A percentile compares a stretch with the other conserved stretches of the same genome.
Conservation (phyloP, 2,329 filamentous ascomycete species). For the Acarospora socialis region DNA sequence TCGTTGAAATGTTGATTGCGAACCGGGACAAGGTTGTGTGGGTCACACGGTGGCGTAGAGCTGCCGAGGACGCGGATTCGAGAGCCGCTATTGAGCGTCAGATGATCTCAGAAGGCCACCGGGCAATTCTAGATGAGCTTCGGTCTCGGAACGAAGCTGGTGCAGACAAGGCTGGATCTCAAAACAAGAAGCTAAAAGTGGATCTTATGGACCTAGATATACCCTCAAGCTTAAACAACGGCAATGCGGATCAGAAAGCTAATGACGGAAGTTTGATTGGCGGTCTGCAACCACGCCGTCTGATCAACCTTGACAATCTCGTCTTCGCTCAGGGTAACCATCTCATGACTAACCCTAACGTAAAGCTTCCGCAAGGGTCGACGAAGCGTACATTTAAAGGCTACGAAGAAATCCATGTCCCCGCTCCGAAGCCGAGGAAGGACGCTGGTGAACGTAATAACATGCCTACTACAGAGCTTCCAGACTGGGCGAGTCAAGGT, state of each 20-base stretch:
- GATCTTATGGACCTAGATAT: constrained; percentile 78
- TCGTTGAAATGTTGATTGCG: constrained; percentile 78
- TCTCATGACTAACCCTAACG: constrained; percentile 97
- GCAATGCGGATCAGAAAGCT: constrained; percentile 36
- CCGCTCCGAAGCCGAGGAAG: constrained; percentile 73
- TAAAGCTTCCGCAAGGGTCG: constrained; percentile 83
- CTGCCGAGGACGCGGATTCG: constrained; percentile 61
- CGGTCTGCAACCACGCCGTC: constrained; percentile 69
- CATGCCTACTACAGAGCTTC: constrained; percentile 74
- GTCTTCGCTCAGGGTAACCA: constrained; percentile 97
- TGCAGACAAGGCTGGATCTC: constrained; percentile 40
- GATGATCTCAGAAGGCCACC: constrained; percentile 78
- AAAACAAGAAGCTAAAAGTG: constrained; percentile 70
- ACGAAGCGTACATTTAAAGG: constrained; percentile 94
- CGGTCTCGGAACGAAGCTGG: constrained; percentile 52
- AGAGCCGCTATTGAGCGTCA: constrained; percentile 70
- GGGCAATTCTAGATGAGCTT: constrained; percentile 77
- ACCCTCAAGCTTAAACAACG: constrained; percentile 44
- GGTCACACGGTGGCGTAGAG: constrained; percentile 75
- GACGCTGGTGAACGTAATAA: constrained; percentile 62
- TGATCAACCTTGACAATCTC: constrained; percentile 90
- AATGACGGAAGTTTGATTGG: constrained; percentile 58
- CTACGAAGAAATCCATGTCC: constrained; percentile 96
- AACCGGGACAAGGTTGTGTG: constrained; percentile 93
- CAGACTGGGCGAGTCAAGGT: constrained; percentile 77